Evolutionary conservation across 768 basidiomycete species (phyloP), one percentile per base, ranked within the genome.

Genomic region (Russula abietina): DNA sequence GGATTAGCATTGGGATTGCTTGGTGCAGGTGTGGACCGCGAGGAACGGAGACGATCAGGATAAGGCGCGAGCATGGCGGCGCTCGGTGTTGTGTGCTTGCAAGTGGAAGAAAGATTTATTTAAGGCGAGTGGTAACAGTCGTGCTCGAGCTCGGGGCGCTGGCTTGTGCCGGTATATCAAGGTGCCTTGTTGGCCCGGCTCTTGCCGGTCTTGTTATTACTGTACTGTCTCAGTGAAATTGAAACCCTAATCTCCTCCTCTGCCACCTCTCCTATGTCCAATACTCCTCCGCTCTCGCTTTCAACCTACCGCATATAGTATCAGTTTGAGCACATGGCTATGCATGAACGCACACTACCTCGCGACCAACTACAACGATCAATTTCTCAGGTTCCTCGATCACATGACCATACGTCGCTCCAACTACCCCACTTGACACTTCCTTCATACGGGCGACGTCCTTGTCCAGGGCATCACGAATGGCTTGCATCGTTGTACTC

Each of bases 1-100:
- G 32, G 30, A 28, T 12, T 46, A 6, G 30, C 43, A 46, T 57
- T 46, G 30, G 7, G 10, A 46, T 22, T 46, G 45, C n/a, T 46
- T 14, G n/a, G 55, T 17, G 56, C 26, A 7, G 45, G 17, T 1
- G 55, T 24, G 7, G 63, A 48, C 6, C 59, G 59, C 2, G 59
- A 55, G 1, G 63, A 53, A 24, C 53, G 36, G 22, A 64, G 59
- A 45, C 63, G 63, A 41, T 66, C 48, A 3, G 65, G 62, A 58
- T 49, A 65, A 4, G 65, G 57, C 16, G 62, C 38, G 32, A 64
- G 65, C 65, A 66, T 66, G 54, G 22, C 22, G 4, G 22, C 10
- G 2, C 22, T 22, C 22, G n/a, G 43, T 45, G n/a, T 19, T n/a
- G 17, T 6, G 43, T n/a, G 19, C 45, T 22, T n/a, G 45, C 10